Evolutionary conservation across 805 yeast species (phyloP), one percentile per base, ranked within the genome.

Genomic region (Wickerhamomyces queroliae): DNA sequence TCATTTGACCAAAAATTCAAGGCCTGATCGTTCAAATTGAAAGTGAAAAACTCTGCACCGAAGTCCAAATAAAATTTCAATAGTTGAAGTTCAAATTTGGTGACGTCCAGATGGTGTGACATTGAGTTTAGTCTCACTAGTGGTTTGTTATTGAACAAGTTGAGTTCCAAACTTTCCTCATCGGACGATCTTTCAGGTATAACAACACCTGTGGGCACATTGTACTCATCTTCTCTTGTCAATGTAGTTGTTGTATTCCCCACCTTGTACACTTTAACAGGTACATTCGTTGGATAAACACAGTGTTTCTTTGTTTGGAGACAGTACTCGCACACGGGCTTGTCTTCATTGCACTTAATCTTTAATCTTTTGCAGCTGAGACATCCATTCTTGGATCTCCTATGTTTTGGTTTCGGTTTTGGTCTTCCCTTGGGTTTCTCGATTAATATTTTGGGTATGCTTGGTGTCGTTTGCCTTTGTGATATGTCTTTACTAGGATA

Each of bases 241-340:
- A 25, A 5, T 3, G 15, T n/a, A 7, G 4, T 25, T 7, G 27
- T 4, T 15, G 15, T 32, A 10, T 22, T 13, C 18, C 12, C 19
- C 12, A n/a, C 12, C 12, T 19, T 30, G 7, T 18, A 12, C 15
- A 30, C 5, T 18, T 30, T 30, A 5, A 30, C 6, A 4, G 21
- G 33, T 2, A 17, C 22, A 5, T 18, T 9, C 3, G 56, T 54
- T 1, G 61, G 48, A 39, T 83, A 87, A 4, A 83, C 73, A 62
- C 96, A 88, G 22, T 73, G 79, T 23, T 87, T 66, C 20, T 81
- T 80, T 75, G 87, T 74, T 44, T 87, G 79, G 12, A 28, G 7
- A 17, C 31, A 28, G 11, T 28, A 28, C 17, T 28, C 31, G 17
- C 31, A 28, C 6, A 28, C 16, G 3, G 31, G 31, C 17, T 28